Percentiles rank a stretch among this genome's conserved stretches.
These are phyloP conservation scores for Pseudogymnoascus sp. DNA, from an alignment of 2,329 filamentous ascomycete genomes.

Conservation along the genomic window DNA sequence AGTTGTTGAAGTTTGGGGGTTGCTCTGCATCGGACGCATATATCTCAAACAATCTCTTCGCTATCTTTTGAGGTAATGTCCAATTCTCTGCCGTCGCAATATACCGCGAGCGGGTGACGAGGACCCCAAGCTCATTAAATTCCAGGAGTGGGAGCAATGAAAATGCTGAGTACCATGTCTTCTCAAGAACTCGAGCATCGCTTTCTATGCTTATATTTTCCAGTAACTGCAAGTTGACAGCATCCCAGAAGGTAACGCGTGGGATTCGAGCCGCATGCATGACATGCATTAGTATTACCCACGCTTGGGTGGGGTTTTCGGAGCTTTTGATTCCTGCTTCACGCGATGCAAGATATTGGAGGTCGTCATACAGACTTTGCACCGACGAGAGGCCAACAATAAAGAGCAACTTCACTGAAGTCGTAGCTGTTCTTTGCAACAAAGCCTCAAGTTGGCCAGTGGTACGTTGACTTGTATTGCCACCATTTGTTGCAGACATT, in stretches of 20 bases:
- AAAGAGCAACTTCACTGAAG: constrained; percentile 34
- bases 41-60: constrained; percentile 48
- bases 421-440: constrained; percentile 35
- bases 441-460: constrained; percentile 39
- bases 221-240: constrained; percentile 39
- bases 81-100: constrained; percentile 46
- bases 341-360: constrained; percentile 37
- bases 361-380: constrained; percentile 37
- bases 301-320: constrained; percentile 40
- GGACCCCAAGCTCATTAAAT: constrained; percentile 46
- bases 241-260: constrained; percentile 51
- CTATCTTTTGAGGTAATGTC: constrained; percentile 46
- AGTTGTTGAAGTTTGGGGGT: constrained; percentile 54
- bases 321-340: constrained; percentile 45
- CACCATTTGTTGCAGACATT: constrained; percentile 32
- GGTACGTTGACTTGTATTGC: constrained; percentile 8
- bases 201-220: constrained; percentile 27
- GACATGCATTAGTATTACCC: constrained; percentile 49
- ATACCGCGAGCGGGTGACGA: constrained; percentile 34
- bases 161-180: constrained; percentile 50
- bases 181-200: constrained; percentile 44
- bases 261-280: constrained; percentile 43
- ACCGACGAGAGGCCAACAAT: constrained; percentile 36
- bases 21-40: constrained; percentile 49
- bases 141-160: constrained; percentile 52